Percentiles rank a stretch among this genome's conserved stretches.
These are phyloP conservation scores for Neurospora sublineolata DNA, from an alignment of 495 filamentous ascomycete genomes.

Conservation along the genomic window DNA sequence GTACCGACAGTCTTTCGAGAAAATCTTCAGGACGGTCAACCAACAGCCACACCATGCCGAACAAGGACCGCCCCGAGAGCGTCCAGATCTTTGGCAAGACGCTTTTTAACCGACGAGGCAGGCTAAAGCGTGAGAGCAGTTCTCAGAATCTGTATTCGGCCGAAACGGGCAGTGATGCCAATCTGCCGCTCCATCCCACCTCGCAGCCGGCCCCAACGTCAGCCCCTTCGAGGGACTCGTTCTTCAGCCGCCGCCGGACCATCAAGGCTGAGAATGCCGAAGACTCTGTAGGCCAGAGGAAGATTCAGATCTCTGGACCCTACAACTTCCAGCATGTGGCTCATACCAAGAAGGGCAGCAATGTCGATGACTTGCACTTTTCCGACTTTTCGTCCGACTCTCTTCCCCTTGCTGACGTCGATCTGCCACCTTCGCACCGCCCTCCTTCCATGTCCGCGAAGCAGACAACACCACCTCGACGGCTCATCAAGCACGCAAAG, in stretches of 20 bases:
- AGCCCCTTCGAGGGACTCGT: constrained; percentile 23
- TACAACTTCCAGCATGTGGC: constrained; percentile 85
- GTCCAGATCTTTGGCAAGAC: constrained; percentile 42
- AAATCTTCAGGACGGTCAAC: constrained; percentile 39
- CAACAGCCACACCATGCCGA: constrained; percentile 28
- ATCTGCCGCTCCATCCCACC: constrained; percentile 2
- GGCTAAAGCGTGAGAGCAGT: constrained; percentile 30
- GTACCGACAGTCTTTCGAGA: constrained; percentile 26
- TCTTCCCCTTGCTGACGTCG: constrained; percentile 23
- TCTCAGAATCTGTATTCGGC: constrained; percentile 29
- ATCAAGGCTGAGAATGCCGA: constrained; percentile 20
- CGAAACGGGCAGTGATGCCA: constrained; percentile 20
- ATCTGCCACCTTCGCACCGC: constrained; percentile 3
- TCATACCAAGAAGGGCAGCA: constrained; percentile 59
- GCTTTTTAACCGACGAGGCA: constrained; percentile 36
- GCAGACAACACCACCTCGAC: constrained; percentile 16
- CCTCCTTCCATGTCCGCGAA: constrained; percentile 16
- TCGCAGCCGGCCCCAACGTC: constrained; percentile 6
- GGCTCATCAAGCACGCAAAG: constrained; percentile 25
- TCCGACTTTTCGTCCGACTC: constrained; percentile 49
- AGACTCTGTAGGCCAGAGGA: constrained; percentile 20
- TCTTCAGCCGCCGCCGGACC: constrained; percentile 31
- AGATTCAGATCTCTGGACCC: constrained; percentile 59
- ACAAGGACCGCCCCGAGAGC: constrained; percentile 40
- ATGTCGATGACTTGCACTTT: constrained; percentile 53